Percentiles rank a stretch among this genome's conserved stretches.
Conservation (phyloP, 2,329 filamentous ascomycete genomes). For the Sphaerulina vaccinii region DNA sequence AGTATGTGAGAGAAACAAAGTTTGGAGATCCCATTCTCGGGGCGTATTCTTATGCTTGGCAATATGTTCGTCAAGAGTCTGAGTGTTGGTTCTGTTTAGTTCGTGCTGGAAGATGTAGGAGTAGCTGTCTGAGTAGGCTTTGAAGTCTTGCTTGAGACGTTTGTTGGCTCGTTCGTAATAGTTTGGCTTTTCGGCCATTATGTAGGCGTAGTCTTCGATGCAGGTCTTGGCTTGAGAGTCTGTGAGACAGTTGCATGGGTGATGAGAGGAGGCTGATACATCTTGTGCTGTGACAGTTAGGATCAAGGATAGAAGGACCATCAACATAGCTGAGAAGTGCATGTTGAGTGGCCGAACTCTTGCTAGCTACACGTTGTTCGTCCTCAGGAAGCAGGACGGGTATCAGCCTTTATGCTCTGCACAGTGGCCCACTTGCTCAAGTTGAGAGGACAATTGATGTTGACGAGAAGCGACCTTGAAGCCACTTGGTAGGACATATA, state of each 20-base stretch:
- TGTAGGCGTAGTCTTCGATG: not conserved
- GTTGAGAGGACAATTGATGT: too few relatives aligned
- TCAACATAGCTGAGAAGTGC: too few relatives aligned
- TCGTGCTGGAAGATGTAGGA: constrained; percentile 1
- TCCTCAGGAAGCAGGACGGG: too few relatives aligned
- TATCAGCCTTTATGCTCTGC: too few relatives aligned
- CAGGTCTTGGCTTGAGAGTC: not conserved
- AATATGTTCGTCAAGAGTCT: not conserved
- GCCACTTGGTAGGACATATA: too few relatives aligned
- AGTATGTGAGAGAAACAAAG: not conserved
- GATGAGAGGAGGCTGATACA: not conserved
- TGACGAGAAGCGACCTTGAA: too few relatives aligned
- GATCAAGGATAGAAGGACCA: too few relatives aligned
- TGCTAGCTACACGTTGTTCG: too few relatives aligned
- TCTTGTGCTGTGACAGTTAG: not conserved
- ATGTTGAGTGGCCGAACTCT: too few relatives aligned
- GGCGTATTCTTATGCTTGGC: not conserved
- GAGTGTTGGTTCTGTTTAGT: constrained; percentile 2
- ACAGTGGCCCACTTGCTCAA: too few relatives aligned
- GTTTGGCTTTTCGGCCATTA: not conserved
- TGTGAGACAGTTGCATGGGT: not conserved
- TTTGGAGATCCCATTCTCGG: not conserved
- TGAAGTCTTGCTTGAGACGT: not conserved
- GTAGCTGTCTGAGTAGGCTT: constrained; percentile 1
- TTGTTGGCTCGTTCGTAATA: not conserved